Base-by-base conservation (phyloP, 225 moss, liverwort and hornwort genomes). In the Physcomitrellopsis africana region DNA sequence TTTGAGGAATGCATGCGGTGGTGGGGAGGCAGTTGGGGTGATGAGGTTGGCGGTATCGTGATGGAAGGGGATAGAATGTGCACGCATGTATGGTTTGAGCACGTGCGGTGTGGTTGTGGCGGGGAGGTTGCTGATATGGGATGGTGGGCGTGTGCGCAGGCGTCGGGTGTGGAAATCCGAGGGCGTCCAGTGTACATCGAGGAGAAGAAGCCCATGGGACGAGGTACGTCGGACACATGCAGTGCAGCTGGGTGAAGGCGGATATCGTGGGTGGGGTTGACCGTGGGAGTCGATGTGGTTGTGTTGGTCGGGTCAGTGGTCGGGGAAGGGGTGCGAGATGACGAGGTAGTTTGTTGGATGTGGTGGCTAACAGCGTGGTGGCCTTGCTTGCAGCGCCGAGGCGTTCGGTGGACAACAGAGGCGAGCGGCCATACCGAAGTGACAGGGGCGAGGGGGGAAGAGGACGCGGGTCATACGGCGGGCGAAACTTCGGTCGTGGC, bases 181-280 rank as follows among this genome's bases (percentile, higher is more conserved):
- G 84, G 84, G 18, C 87, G 87, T 18, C 72, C 14, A 19, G 87
- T 80, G 22, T 87, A 80, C 10, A 75, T 87, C 14, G 87, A 87
- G 70, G 87, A 87, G 14, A 87, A 87, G 61, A 87, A 78, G 65
- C 48, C 84, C 4, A 87, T 82, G 80, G 72, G 42, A 59, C 77
- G 87, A 51, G 84, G 87, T 87, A 72, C 73, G 61, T 22, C 48
- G 9, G 8, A 3, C 5, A 27, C 19, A 7, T 11, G 18, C 1
- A 8, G 0, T 32, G 17, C 11, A 2, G 15, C 51, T 29, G 9
- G 15, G 16, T 29, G 51, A 51, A 12, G 29, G 29, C 24, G 24
- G 24, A 24, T 24, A 24, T 24, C 24, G 24, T 24, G 24, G 24
- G 24, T 24, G 32, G 1, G 32, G 32, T 37, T 7, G 32, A n/a